Conservation (phyloP, 495 filamentous ascomycete genomes). For the Jackrogersella multiformis region DNA sequence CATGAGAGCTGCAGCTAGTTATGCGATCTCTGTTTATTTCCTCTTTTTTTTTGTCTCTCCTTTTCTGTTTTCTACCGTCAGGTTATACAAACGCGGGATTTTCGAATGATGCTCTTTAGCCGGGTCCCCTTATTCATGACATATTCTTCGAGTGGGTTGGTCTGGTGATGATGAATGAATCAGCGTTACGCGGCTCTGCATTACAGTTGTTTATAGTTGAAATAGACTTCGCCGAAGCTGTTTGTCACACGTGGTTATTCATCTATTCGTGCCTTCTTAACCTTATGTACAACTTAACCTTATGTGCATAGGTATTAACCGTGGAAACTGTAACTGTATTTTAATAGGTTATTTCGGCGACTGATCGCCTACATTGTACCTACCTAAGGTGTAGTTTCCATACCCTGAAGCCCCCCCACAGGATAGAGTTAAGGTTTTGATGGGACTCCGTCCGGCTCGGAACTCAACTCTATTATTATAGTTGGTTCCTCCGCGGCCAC, state of each 20-base stretch:
- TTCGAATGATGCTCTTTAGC: neutral
- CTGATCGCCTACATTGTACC: neutral
- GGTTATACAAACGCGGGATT: slow-evolving; percentile 5
- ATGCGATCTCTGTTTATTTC: slow-evolving; percentile 20
- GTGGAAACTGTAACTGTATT: neutral
- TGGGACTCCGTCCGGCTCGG: slow-evolving; percentile 23
- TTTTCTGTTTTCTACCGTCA: neutral
- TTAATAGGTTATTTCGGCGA: slow-evolving; percentile 11
- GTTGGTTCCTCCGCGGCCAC: neutral
- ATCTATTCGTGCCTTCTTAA: no score
- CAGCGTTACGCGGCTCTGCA: slow-evolving; percentile 30
- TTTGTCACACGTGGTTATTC: slow-evolving; percentile 6
- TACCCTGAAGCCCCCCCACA: no score
- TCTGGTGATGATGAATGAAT: slow-evolving; percentile 26
- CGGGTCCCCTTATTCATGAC: no score
- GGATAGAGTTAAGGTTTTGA: slow-evolving; percentile 20
- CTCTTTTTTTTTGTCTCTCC: neutral
- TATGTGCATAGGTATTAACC: neutral
- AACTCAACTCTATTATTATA: slow-evolving; percentile 14
- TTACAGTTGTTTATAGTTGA: neutral
- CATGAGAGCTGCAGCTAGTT: slow-evolving; percentile 23
- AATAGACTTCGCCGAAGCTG: slow-evolving; percentile 10
- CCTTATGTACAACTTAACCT: neutral
- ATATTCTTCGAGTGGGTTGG: neutral
- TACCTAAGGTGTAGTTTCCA: no score